These are phyloP conservation scores for Xylaria polymorpha DNA, from an alignment of 2,329 filamentous ascomycete species.

Conservation along the genomic window DNA sequence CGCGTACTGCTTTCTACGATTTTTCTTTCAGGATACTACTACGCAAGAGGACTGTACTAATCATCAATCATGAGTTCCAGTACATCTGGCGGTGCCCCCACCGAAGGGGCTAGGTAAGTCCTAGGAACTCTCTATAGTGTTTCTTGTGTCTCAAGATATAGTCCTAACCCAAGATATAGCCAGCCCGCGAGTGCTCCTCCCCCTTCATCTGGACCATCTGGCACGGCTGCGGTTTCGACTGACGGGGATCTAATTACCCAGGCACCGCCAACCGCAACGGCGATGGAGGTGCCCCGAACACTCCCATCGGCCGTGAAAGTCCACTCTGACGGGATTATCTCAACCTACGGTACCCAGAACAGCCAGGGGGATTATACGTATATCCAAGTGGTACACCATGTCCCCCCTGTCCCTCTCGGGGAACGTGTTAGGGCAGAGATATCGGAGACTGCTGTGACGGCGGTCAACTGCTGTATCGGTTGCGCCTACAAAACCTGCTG, in stretches of 20 bases:
- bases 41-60: background rate
- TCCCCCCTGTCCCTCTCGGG: background rate
- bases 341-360: background rate
- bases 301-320: background rate
- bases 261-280: background rate
- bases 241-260: background rate
- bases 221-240: background rate
- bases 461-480: slow-evolving; percentile 13
- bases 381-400: background rate
- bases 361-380: background rate
- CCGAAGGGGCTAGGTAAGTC: slow-evolving; percentile 15
- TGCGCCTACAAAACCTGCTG: slow-evolving; percentile 13
- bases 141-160: background rate
- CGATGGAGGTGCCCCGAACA: background rate
- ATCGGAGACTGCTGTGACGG: background rate
- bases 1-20: background rate
- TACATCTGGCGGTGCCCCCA: background rate
- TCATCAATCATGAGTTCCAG: slow-evolving; percentile 12
- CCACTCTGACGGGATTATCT: background rate
- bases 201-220: background rate
- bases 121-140: background rate
- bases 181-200: background rate
- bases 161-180: background rate
- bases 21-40: background rate
- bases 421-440: background rate